A percentile compares a stretch with the other conserved stretches of the same genome.
Conservation (phyloP, 2,329 filamentous ascomycete species). For the Cephalotrichum gorgonifer region DNA sequence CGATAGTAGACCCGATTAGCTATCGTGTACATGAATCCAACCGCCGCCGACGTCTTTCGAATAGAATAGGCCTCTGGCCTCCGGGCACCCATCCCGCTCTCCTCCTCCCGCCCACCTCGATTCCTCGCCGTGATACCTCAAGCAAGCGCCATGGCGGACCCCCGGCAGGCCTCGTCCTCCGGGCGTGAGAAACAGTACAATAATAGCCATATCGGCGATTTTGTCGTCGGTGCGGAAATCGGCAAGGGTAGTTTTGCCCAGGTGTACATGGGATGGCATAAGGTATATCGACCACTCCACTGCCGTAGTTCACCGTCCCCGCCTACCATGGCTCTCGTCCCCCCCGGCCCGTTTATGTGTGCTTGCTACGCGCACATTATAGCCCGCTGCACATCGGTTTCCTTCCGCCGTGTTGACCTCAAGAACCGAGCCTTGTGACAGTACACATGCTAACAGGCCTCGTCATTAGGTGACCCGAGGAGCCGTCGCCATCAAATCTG, state of each 20-base stretch:
- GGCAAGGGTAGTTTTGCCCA: conserved; percentile 96
- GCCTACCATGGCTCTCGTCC: neutral
- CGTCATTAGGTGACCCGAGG: conserved; percentile 58
- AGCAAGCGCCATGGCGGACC: conserved; percentile 8
- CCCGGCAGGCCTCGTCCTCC: conserved; percentile 3
- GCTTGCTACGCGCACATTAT: neutral
- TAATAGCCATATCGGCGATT: conserved; percentile 50
- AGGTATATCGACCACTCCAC: conserved; percentile 39
- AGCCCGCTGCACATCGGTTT: neutral
- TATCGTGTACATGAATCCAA: conserved; percentile 29
- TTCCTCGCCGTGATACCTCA: neutral
- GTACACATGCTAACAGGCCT: neutral
- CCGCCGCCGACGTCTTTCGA: conserved; percentile 21
- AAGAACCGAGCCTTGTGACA: neutral
- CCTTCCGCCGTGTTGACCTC: neutral
- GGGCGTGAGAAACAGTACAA: conserved; percentile 1
- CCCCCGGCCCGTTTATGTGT: neutral
- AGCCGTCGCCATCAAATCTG: conserved; percentile 91
- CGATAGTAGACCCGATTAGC: conserved; percentile 1
- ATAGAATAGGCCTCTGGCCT: conserved; percentile 26
- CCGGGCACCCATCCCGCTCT: conserved; percentile 16
- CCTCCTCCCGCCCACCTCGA: neutral
- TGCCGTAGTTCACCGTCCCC: neutral
- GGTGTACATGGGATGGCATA: conserved; percentile 80
- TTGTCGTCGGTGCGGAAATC: conserved; percentile 78